A percentile compares a stretch with the other conserved stretches of the same genome.
These are phyloP conservation scores for Botrytis byssoidea DNA, from an alignment of 2,329 filamentous ascomycete species.

Conservation along the genomic window DNA sequence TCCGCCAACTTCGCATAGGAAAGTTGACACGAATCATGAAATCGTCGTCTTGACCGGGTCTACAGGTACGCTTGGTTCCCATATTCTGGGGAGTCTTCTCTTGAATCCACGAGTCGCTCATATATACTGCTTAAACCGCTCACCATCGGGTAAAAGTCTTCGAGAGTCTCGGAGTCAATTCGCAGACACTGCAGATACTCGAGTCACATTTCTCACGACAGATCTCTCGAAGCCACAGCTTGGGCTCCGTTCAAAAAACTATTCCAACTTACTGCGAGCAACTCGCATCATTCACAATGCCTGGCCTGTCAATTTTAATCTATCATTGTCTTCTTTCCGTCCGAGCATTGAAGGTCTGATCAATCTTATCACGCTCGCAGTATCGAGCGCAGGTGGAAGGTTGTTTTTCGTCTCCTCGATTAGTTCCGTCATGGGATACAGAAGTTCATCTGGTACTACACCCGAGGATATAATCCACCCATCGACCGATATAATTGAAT, in stretches of 20 bases:
- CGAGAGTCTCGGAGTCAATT: background rate
- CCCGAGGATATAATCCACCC: background rate
- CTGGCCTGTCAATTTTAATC: slow-evolving; percentile 16
- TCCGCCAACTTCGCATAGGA: background rate
- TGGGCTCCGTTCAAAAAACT: slow-evolving; percentile 20
- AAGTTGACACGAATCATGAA: background rate
- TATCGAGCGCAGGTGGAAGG: background rate
- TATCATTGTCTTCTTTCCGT: slow-evolving; percentile 39
- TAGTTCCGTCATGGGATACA: slow-evolving; percentile 28
- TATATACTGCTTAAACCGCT: slow-evolving; percentile 10
- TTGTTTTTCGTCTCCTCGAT: slow-evolving; percentile 38
- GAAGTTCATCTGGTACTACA: slow-evolving; percentile 35
- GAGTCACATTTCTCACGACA: background rate
- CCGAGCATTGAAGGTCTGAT: slow-evolving; percentile 41
- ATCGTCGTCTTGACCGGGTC: background rate
- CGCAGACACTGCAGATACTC: slow-evolving; percentile 2
- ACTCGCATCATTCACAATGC: background rate
- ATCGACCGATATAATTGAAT: slow-evolving; percentile 6
- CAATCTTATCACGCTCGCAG: slow-evolving; percentile 39
- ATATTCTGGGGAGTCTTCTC: background rate
- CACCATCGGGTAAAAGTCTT: background rate
- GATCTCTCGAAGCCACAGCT: background rate
- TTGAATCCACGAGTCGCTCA: background rate
- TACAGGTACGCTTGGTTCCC: background rate
- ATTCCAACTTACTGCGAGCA: slow-evolving; percentile 41